Evolutionary conservation across 2,329 filamentous ascomycete genomes (phyloP).

Genomic region (Chaetomiaceae sp.): DNA sequence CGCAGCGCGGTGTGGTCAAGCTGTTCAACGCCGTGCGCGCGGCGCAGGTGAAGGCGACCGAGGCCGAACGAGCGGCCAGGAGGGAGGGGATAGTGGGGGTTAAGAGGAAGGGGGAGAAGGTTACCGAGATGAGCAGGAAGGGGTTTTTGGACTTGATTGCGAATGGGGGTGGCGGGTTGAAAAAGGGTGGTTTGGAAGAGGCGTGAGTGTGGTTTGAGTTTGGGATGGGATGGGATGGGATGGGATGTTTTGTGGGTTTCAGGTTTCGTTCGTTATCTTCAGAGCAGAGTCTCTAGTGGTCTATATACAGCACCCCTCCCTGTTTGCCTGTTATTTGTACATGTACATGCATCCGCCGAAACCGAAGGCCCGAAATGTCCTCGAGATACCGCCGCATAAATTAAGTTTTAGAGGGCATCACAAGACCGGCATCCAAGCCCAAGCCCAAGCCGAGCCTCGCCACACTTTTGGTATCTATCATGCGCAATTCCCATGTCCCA

Average conservation of each 20-base stretch:
- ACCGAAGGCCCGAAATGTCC: not conserved
- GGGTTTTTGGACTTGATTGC: constrained; percentile 90
- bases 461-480: constrained; percentile 25
- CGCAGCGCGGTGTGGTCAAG: constrained; percentile 90
- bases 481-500: constrained; percentile 12
- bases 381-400: not conserved
- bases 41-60: constrained; percentile 82
- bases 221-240: not conserved
- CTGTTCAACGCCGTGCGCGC: constrained; percentile 93
- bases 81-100: constrained; percentile 74
- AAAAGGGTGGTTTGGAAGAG: constrained; percentile 56
- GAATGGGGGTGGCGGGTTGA: constrained; percentile 55
- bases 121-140: constrained; percentile 95
- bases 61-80: constrained; percentile 66
- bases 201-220: constrained; percentile 35
- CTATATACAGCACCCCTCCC: constrained; percentile 13
- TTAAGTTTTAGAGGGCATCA: not conserved
- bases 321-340: constrained; percentile 13
- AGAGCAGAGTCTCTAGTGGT: constrained; percentile 19
- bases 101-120: constrained; percentile 74
- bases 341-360: constrained; percentile 14
- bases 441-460: not conserved
- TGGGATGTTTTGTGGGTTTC: too few relatives aligned
- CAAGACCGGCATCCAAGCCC: not conserved
- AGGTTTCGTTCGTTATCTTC: not conserved